phyloP scores from a whole-genome alignment of 2,329 filamentous ascomycete genomes.

The Xylaria sp. region DNA sequence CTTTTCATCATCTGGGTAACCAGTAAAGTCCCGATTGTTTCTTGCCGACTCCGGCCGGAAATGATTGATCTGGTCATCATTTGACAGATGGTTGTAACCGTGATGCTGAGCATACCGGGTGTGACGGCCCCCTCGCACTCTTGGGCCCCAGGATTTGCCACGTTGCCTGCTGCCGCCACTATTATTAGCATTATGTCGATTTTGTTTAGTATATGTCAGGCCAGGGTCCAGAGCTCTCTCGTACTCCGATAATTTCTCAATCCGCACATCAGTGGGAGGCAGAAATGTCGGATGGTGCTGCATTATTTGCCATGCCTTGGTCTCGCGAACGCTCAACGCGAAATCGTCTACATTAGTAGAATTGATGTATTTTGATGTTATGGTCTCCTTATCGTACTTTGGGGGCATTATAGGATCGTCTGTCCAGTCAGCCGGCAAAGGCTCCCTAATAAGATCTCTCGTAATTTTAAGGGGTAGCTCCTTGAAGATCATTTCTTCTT shows the following conservation, averaged over 20 bases:
- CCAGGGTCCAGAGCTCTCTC: slow-evolving; percentile 33
- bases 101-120: slow-evolving; percentile 17
- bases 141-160: slow-evolving; percentile 28
- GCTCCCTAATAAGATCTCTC: slow-evolving; percentile 46
- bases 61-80: slow-evolving; percentile 9
- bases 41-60: slow-evolving; percentile 33
- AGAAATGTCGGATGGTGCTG: slow-evolving; percentile 46
- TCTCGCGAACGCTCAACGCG: slow-evolving; percentile 46
- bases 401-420: slow-evolving; percentile 48
- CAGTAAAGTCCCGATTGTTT: slow-evolving; percentile 37
- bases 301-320: slow-evolving; percentile 46
- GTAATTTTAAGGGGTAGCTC: slow-evolving; percentile 40
- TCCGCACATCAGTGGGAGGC: slow-evolving; percentile 37
- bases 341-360: slow-evolving; percentile 48
- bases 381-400: slow-evolving; percentile 44
- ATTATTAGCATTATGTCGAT: slow-evolving; percentile 28
- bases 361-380: slow-evolving; percentile 48
- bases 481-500: slow-evolving; percentile 44
- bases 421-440: slow-evolving; percentile 46
- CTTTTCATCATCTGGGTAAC: slow-evolving; percentile 14
- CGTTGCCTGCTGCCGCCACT: slow-evolving; percentile 19
- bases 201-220: slow-evolving; percentile 34
- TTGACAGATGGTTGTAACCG: slow-evolving; percentile 9
- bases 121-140: slow-evolving; percentile 14
- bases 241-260: slow-evolving; percentile 40